Evolutionary conservation across 306 rosid genomes (phyloP), one percentile per base, ranked within the genome.

Genomic region (Carpinus fangiana): DNA sequence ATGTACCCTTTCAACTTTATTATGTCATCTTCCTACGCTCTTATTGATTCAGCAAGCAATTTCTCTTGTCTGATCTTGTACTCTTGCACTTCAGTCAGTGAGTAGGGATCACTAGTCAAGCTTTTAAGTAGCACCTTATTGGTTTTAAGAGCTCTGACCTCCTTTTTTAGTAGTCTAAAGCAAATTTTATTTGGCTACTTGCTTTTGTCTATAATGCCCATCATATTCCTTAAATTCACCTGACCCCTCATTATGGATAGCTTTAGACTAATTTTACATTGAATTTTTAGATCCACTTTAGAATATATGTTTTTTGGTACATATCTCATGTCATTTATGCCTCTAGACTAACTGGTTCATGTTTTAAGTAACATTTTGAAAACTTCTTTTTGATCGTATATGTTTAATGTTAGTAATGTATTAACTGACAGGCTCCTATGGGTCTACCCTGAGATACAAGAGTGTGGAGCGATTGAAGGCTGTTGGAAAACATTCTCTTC

Each of bases 391-490:
- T 65, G 20, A 18, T 8, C 18, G 28, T 59, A 62, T 5, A 57
- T 57, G 28, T 72, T 43, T 62, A 21, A 53, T 76, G 36, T 45
- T 54, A 41, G 47, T 83, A 76, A 69, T 73, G 69, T 48, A n/a
- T 85, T 41, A 16, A 52, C 47, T 77, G 61, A 71, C 82, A 93
- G 98, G 98, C 76, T 95, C 99, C 6, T 93, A 95, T 84, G 99
- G 98, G 68, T 95, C 97, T 75, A 95, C 98, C 31, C 84, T 93
- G 88, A 90, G 99, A 56, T 93, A 93, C 84, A 95, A 95, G 90
- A 93, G 93, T 55, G 87, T 95, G 64, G 98, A 90, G 73, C 88
- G 99, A 53, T 68, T 95, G 82, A 95, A 92, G 88, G 87, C 94
- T 21, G 67, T 93, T 71, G 98, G 98, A 77, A 95, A 95, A 41